Percentiles rank a stretch among this genome's conserved stretches.
phyloP scores from a whole-genome alignment of 2,329 filamentous ascomycete genomes.

The Epichloe hybrida region DNA sequence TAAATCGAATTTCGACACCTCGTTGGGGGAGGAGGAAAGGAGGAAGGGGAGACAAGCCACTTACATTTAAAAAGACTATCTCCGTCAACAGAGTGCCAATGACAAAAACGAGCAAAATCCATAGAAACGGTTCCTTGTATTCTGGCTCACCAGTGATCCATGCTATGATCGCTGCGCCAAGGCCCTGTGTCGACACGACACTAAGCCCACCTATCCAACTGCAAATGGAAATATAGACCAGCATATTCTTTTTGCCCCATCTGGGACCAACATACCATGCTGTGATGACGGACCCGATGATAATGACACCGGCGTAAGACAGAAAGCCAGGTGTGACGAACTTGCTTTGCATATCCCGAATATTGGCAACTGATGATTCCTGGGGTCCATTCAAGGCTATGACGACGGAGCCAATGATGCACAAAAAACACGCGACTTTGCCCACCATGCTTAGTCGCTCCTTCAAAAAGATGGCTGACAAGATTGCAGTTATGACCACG shows the following conservation, averaged over 20 bases:
- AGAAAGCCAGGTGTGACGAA: slow-evolving; percentile 81
- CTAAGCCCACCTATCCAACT: slow-evolving; percentile 88
- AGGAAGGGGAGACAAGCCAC: slow-evolving; percentile 17
- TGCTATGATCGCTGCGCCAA: slow-evolving; percentile 82
- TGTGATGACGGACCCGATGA: slow-evolving; percentile 57
- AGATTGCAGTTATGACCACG: slow-evolving; percentile 80
- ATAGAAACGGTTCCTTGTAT: slow-evolving; percentile 97
- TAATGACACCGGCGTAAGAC: slow-evolving; percentile 68
- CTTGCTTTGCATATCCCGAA: slow-evolving; percentile 83
- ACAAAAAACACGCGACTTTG: slow-evolving; percentile 94
- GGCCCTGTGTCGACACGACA: slow-evolving; percentile 85
- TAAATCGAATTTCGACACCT: too few relatives aligned
- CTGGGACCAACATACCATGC: slow-evolving; percentile 72
- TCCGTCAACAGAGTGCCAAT: slow-evolving; percentile 79
- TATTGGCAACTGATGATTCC: slow-evolving; percentile 71
- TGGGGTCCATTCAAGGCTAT: slow-evolving; percentile 89
- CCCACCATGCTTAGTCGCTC: slow-evolving; percentile 91
- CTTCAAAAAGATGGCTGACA: slow-evolving; percentile 96
- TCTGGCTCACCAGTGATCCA: slow-evolving; percentile 70
- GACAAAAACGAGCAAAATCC: slow-evolving; percentile 83
- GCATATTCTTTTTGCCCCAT: slow-evolving; percentile 94
- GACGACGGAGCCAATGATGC: slow-evolving; percentile 82
- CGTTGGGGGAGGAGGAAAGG: too few relatives aligned
- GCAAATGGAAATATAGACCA: slow-evolving; percentile 94
- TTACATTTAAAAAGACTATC: slow-evolving; percentile 89